A percentile compares a stretch with the other conserved stretches of the same genome.
Conservation (phyloP, 1,284 basidiomycete species). For the Coriolopsis trogii region DNA sequence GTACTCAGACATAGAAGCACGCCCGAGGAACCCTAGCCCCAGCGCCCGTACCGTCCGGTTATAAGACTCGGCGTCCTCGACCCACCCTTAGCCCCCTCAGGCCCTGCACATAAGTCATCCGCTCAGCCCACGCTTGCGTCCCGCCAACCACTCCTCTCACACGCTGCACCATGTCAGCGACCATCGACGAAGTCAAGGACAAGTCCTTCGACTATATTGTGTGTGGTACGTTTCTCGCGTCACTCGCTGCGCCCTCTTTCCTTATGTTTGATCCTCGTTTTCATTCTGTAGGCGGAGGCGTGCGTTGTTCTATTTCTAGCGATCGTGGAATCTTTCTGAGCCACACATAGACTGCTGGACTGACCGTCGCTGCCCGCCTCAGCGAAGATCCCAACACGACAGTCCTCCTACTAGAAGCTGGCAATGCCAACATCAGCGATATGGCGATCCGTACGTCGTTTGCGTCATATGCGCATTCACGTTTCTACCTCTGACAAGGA, state of each 20-base stretch:
- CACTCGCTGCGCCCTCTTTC: background rate
- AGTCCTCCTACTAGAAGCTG: slow-evolving; percentile 39
- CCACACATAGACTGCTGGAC: slow-evolving; percentile 40
- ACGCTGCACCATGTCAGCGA: slow-evolving; percentile 21
- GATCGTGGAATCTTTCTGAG: background rate
- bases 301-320: slow-evolving; percentile 5
- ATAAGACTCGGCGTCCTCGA: slow-evolving; percentile 5
- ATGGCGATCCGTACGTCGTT: slow-evolving; percentile 25
- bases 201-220: slow-evolving; percentile 36
- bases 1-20: slow-evolving; percentile 12
- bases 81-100: background rate
- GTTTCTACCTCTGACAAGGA: background rate
- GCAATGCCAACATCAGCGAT: slow-evolving; percentile 32
- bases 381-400: slow-evolving; percentile 43
- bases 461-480: background rate
- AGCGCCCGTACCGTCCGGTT: background rate
- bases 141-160: background rate
- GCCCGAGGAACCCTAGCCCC: background rate
- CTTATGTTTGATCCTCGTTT: no score
- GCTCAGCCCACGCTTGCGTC: background rate
- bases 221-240: slow-evolving; percentile 23
- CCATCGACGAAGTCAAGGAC: slow-evolving; percentile 26
- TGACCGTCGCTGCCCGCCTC: slow-evolving; percentile 50
- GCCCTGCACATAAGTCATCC: background rate
- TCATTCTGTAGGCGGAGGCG: slow-evolving; percentile 28